Evolutionary conservation across 2,329 filamentous ascomycete species (phyloP).

Genomic region (Chaetomium strumarium): DNA sequence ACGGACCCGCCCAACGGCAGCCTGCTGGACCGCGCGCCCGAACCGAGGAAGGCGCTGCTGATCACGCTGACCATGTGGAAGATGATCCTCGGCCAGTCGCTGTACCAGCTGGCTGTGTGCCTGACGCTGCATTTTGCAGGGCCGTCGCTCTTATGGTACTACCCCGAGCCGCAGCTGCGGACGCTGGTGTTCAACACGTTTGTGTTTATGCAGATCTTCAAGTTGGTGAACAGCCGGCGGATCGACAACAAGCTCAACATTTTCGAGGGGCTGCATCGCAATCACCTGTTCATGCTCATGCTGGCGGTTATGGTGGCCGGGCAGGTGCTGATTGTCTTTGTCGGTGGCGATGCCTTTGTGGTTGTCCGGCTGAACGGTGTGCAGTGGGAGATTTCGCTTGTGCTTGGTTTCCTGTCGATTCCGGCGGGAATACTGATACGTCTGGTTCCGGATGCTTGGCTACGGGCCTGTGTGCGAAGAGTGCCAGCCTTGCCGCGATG

Average conservation of each 20-base stretch:
- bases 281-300: conserved; percentile 77
- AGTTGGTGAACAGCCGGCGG: conserved; percentile 74
- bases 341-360: conserved; percentile 70
- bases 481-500: background rate
- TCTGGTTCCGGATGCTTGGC: conserved; percentile 60
- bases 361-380: conserved; percentile 56
- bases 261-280: conserved; percentile 72
- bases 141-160: conserved; percentile 49
- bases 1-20: conserved; percentile 40
- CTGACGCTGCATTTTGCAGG: conserved; percentile 65
- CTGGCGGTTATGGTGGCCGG: conserved; percentile 76
- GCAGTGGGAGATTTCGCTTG: conserved; percentile 80
- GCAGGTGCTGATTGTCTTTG: conserved; percentile 78
- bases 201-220: conserved; percentile 86
- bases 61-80: conserved; percentile 75
- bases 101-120: conserved; percentile 61
- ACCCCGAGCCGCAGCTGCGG: conserved; percentile 48
- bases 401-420: conserved; percentile 69
- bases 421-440: conserved; percentile 69
- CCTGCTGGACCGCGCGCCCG: conserved; percentile 37
- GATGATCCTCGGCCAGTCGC: conserved; percentile 70
- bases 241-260: conserved; percentile 86
- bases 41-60: conserved; percentile 27
- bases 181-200: conserved; percentile 79
- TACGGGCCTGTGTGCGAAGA: conserved; percentile 20